A percentile compares a stretch with the other conserved stretches of the same genome.
These are phyloP conservation scores for Phialocephala sp. DNA, from an alignment of 2,329 filamentous ascomycete genomes.

Conservation along the genomic window DNA sequence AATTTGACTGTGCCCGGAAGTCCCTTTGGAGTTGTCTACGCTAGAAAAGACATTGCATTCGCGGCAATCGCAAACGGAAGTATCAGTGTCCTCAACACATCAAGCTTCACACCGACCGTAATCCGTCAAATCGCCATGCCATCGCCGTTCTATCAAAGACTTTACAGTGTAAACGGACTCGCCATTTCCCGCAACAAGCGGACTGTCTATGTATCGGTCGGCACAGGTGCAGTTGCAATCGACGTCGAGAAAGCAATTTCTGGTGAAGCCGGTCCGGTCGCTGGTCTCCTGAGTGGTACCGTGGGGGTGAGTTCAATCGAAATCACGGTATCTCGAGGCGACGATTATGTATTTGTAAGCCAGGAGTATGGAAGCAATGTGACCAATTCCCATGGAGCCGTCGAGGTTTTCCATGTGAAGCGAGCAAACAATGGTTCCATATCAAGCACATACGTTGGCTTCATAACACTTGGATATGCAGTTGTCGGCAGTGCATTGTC, in stretches of 20 bases:
- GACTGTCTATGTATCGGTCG: constrained; percentile 7
- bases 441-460: constrained; percentile 16
- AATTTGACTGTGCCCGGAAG: not conserved
- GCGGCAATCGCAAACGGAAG: not conserved
- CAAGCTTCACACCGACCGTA: constrained; percentile 10
- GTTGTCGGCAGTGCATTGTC: constrained; percentile 16
- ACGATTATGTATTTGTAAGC: not conserved
- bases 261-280: constrained; percentile 1
- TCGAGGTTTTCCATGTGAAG: constrained; percentile 13
- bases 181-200: constrained; percentile 10
- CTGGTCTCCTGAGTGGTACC: not conserved
- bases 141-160: not conserved
- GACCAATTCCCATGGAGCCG: not conserved
- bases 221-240: constrained; percentile 13
- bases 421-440: constrained; percentile 9
- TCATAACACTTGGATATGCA: constrained; percentile 5
- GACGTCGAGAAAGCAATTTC: constrained; percentile 14
- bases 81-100: constrained; percentile 13
- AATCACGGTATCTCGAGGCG: not conserved
- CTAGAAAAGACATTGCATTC: constrained; percentile 14
- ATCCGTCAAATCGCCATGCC: constrained; percentile 9
- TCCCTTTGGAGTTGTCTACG: constrained; percentile 14
- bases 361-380: not conserved
- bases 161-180: not conserved
- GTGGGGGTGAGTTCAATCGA: not conserved